These are phyloP conservation scores for Aspergillus cavernicola DNA, from an alignment of 495 filamentous ascomycete species.

Conservation along the genomic window DNA sequence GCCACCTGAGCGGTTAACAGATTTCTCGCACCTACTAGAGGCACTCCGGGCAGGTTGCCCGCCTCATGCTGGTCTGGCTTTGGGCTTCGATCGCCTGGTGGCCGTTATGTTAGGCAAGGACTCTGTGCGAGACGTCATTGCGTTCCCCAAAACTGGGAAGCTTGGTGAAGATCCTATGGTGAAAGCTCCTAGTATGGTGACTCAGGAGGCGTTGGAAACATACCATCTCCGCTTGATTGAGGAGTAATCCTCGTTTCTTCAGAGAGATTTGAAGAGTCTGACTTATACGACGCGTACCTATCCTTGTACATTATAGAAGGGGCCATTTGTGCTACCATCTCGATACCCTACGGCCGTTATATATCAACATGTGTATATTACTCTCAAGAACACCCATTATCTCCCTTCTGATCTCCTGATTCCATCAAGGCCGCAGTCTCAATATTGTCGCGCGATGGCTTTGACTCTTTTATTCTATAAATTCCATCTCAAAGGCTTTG, in stretches of 20 bases:
- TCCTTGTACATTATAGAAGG: not conserved
- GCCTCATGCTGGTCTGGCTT: slow-evolving; percentile 90
- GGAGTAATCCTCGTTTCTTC: not conserved
- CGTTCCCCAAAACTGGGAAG: slow-evolving; percentile 88
- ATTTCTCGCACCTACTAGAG: slow-evolving; percentile 81
- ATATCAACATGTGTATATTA: too few species aligned
- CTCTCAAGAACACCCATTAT: too few species aligned
- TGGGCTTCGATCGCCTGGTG: slow-evolving; percentile 89
- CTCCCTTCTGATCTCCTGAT: too few species aligned
- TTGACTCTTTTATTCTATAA: too few species aligned
- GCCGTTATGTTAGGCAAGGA: slow-evolving; percentile 73
- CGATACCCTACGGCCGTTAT: not conserved
- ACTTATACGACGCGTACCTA: not conserved
- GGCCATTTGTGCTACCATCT: too few species aligned
- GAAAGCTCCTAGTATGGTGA: slow-evolving; percentile 64
- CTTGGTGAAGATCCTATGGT: slow-evolving; percentile 78
- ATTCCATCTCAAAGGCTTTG: too few species aligned
- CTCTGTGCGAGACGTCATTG: slow-evolving; percentile 85
- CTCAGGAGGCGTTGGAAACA: slow-evolving; percentile 56
- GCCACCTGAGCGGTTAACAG: slow-evolving; percentile 54
- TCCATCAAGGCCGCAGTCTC: too few species aligned
- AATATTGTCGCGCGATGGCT: too few species aligned
- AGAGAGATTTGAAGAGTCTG: not conserved
- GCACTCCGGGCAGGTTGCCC: slow-evolving; percentile 86
- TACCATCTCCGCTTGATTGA: slow-evolving; percentile 53